Evolutionary conservation across 768 basidiomycete species (phyloP).

Genomic region (Kwoniella botswanensis): DNA sequence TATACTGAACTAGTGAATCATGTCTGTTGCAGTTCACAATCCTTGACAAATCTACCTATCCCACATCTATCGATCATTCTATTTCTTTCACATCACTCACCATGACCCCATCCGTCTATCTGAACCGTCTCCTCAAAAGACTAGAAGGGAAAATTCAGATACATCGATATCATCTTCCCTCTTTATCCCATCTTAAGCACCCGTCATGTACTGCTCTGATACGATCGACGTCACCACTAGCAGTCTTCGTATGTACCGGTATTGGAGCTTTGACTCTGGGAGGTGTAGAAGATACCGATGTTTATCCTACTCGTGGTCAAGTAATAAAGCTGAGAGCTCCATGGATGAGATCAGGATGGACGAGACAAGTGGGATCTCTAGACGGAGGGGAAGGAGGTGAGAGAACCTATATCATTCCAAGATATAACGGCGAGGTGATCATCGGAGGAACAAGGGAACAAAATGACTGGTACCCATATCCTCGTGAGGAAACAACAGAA

Average conservation of each 20-base stretch:
- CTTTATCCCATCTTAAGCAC: conserved; percentile 37
- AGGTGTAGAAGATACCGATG: conserved; percentile 48
- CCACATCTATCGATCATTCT: conserved; percentile 38
- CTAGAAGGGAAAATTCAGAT: conserved; percentile 45
- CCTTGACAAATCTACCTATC: conserved; percentile 3
- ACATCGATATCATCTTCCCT: conserved; percentile 39
- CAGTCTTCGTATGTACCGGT: conserved; percentile 54
- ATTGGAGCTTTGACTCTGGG: conserved; percentile 53
- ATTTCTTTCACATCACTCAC: conserved; percentile 58
- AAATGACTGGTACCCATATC: conserved; percentile 54
- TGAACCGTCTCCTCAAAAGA: conserved; percentile 41
- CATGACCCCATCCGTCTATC: conserved; percentile 54
- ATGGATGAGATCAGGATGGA: conserved; percentile 53
- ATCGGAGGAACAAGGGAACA: conserved; percentile 57
- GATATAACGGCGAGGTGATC: conserved; percentile 56
- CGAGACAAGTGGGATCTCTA: conserved; percentile 50
- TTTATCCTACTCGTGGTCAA: conserved; percentile 57
- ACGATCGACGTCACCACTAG: conserved; percentile 24
- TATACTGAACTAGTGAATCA: too few species aligned
- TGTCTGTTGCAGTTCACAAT: conserved; percentile 24
- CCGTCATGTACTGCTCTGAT: conserved; percentile 29
- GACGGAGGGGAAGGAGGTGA: conserved; percentile 53
- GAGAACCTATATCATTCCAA: conserved; percentile 58
- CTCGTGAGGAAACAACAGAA: conserved; percentile 39
- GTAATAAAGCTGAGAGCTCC: conserved; percentile 52